Percentiles rank a stretch among this genome's conserved stretches.
These are phyloP conservation scores for Lichtheimia ramosa DNA, from an alignment of 371 early-diverging fungal genomes.

Conservation along the genomic window DNA sequence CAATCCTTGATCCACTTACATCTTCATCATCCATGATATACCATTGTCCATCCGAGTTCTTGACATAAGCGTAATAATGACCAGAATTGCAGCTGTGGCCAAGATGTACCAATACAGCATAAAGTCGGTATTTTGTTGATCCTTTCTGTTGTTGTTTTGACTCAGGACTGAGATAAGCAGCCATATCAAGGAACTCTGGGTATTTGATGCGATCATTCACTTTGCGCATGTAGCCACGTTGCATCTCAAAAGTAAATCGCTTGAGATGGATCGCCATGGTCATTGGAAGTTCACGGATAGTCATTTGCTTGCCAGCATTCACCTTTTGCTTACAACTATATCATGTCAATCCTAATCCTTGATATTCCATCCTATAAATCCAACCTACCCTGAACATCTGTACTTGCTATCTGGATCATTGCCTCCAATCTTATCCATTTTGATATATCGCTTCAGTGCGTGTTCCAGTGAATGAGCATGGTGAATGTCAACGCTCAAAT, in stretches of 20 bases:
- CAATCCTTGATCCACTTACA: conserved; percentile 32
- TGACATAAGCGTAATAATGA: conserved; percentile 75
- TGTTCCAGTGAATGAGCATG: conserved; percentile 58
- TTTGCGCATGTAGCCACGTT: conserved; percentile 55
- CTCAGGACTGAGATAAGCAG: conserved; percentile 44
- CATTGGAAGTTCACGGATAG: conserved; percentile 60
- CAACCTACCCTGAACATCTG: conserved; percentile 33
- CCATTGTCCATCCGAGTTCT: conserved; percentile 73
- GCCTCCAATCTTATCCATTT: conserved; percentile 34
- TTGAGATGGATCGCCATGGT: conserved; percentile 62
- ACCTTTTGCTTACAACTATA: conserved; percentile 62
- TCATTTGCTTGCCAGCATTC: conserved; percentile 80
- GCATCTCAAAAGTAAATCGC: conserved; percentile 58
- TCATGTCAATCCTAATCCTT: not conserved
- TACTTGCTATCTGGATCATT: conserved; percentile 32
- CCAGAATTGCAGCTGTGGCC: conserved; percentile 76
- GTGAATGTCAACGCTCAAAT: conserved; percentile 78
- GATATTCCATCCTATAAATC: not conserved
- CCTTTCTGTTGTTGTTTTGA: conserved; percentile 15
- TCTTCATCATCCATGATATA: conserved; percentile 79
- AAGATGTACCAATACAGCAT: conserved; percentile 78
- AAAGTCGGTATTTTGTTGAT: conserved; percentile 56
- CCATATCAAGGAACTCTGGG: conserved; percentile 51
- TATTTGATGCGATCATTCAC: conserved; percentile 56
- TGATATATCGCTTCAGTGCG: conserved; percentile 71